These are phyloP conservation scores for Tympanopsis confertula DNA, from an alignment of 2,329 filamentous ascomycete genomes.

Conservation along the genomic window DNA sequence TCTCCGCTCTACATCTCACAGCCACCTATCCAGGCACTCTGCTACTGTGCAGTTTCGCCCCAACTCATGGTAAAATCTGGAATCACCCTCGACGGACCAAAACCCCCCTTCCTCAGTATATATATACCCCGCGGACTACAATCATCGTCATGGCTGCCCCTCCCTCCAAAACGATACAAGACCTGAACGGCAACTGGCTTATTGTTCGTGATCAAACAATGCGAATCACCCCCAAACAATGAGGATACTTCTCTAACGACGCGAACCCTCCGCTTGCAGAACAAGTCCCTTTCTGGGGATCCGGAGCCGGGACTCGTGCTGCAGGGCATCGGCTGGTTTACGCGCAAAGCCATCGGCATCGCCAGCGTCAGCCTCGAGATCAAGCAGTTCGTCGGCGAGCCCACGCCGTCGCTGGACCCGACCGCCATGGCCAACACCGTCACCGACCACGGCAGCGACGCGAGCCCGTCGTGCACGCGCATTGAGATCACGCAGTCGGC, in stretches of 20 bases:
- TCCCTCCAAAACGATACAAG: slow-evolving; percentile 48
- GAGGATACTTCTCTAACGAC: neutral
- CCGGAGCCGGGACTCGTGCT: slow-evolving; percentile 59
- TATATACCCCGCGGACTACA: neutral
- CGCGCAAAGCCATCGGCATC: slow-evolving; percentile 58
- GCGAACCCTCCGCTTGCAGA: slow-evolving; percentile 32
- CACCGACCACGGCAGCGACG: no score
- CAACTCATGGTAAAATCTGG: no score
- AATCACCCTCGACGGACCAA: no score
- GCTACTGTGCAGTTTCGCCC: no score
- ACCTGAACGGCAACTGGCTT: slow-evolving; percentile 59
- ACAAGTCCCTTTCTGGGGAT: slow-evolving; percentile 61
- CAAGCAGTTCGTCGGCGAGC: slow-evolving; percentile 37
- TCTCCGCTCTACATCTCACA: no score
- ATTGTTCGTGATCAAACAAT: slow-evolving; percentile 41
- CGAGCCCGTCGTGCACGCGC: slow-evolving; percentile 29
- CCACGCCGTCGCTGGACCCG: slow-evolving; percentile 24
- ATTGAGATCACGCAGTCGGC: slow-evolving; percentile 63
- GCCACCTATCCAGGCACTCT: no score
- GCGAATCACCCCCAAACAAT: neutral
- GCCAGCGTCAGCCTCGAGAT: slow-evolving; percentile 59
- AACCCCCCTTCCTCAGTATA: no score
- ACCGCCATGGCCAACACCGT: slow-evolving; percentile 18
- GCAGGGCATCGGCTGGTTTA: slow-evolving; percentile 62
- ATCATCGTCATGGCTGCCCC: slow-evolving; percentile 58